These are phyloP conservation scores for Citrullus colocynthis DNA, from an alignment of 306 rosid species.

Conservation along the genomic window DNA sequence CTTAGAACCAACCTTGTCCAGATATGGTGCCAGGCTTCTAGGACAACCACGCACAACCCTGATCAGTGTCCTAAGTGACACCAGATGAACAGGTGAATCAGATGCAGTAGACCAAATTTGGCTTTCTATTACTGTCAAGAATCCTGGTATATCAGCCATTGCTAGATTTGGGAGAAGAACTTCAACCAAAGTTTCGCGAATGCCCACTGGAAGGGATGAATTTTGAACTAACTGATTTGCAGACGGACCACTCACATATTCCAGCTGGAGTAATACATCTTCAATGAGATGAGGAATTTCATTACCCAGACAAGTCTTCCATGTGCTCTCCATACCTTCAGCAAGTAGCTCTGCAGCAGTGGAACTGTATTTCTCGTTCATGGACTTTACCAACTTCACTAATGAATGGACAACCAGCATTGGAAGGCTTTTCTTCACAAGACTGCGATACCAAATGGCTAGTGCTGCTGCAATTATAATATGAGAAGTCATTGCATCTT, in stretches of 20 bases:
- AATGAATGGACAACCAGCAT: constrained; percentile 68
- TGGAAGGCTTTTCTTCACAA: constrained; percentile 64
- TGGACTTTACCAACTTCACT: constrained; percentile 82
- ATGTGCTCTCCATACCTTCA: constrained; percentile 90
- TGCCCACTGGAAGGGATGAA: constrained; percentile 42
- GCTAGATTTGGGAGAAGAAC: constrained; percentile 97
- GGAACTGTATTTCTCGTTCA: constrained; percentile 85
- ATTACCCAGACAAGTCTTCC: constrained; percentile 62
- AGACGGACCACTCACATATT: constrained; percentile 66
- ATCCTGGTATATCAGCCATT: constrained; percentile 68
- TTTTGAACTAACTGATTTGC: constrained; percentile 28
- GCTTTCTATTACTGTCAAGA: constrained; percentile 67
- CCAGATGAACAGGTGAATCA: constrained; percentile 85
- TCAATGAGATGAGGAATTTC: constrained; percentile 75
- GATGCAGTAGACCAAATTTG: constrained; percentile 99
- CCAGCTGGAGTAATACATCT: constrained; percentile 85
- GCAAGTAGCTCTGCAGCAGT: constrained; percentile 98
- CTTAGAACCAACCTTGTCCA: constrained; percentile 71
- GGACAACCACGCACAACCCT: constrained; percentile 82
- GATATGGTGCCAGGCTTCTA: constrained; percentile 67
- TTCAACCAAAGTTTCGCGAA: constrained; percentile 60
- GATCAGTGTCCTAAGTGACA: constrained; percentile 73
- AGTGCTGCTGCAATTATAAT: constrained; percentile 90
- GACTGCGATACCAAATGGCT: constrained; percentile 96
- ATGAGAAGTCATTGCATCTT: constrained; percentile 95